Conservation (phyloP, 371 early-diverging fungal genomes). For the Saksenaea vasiformis region DNA sequence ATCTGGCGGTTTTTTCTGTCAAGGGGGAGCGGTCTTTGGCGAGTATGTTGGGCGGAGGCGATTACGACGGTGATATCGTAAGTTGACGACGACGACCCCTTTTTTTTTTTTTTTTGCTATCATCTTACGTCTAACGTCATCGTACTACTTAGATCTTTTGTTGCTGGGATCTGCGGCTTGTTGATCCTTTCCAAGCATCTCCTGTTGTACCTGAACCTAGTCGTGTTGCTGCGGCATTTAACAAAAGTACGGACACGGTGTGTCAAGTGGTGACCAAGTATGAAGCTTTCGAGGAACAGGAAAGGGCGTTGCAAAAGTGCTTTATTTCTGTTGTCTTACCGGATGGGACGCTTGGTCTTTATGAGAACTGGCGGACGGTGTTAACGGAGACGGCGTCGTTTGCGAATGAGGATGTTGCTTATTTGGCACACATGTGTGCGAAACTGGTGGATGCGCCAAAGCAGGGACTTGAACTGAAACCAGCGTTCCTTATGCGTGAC, state of each 20-base stretch:
- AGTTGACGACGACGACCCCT: no score
- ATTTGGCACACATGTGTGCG: constrained; percentile 23
- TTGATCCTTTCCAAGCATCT: constrained; percentile 9
- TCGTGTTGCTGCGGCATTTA: constrained; percentile 11
- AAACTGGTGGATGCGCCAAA: constrained; percentile 24
- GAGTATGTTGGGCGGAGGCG: constrained; percentile 23
- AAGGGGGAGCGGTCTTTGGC: constrained; percentile 19
- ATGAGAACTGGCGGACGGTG: constrained; percentile 18
- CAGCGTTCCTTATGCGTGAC: constrained; percentile 3
- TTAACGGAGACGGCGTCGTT: constrained; percentile 12
- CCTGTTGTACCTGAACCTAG: not conserved
- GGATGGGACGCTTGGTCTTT: constrained; percentile 12
- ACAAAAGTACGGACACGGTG: constrained; percentile 1
- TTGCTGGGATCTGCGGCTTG: constrained; percentile 27
- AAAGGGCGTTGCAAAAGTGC: constrained; percentile 7
- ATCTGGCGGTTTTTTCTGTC: constrained; percentile 23
- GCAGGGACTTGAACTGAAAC: constrained; percentile 21
- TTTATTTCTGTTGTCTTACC: constrained; percentile 15
- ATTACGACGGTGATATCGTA: constrained; percentile 32
- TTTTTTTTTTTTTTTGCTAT: not conserved
- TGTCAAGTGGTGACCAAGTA: not conserved
- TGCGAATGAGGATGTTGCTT: constrained; percentile 16
- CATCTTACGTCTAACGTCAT: not conserved
- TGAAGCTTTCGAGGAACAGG: not conserved
- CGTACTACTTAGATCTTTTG: constrained; percentile 24